Evolutionary conservation across 345 rosid genomes (phyloP).

Genomic region (Pugionium cornutum): DNA sequence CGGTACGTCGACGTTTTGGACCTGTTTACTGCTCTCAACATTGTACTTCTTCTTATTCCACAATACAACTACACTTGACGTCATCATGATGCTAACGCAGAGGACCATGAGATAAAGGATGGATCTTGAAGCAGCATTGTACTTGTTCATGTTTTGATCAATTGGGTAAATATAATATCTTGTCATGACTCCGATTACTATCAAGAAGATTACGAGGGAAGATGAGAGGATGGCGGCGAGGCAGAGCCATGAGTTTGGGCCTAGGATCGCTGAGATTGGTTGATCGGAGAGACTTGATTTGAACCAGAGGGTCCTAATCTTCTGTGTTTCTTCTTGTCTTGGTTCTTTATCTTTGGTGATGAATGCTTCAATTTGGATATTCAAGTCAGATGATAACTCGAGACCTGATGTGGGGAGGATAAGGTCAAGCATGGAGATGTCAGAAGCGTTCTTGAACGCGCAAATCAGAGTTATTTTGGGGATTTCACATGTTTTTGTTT

Average conservation of each 20-base stretch:
- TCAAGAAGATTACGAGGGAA: slow-evolving; percentile 57
- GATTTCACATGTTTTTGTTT: slow-evolving; percentile 33
- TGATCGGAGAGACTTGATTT: slow-evolving; percentile 49
- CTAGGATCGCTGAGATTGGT: slow-evolving; percentile 58
- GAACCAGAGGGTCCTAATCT: slow-evolving; percentile 51
- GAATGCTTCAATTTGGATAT: slow-evolving; percentile 61
- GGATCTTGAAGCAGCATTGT: slow-evolving; percentile 40
- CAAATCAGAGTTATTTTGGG: slow-evolving; percentile 55
- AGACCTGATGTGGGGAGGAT: slow-evolving; percentile 50
- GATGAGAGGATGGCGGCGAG: slow-evolving; percentile 66
- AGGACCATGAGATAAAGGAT: slow-evolving; percentile 49
- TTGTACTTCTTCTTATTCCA: slow-evolving; percentile 57
- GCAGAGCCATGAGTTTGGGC: slow-evolving; percentile 74
- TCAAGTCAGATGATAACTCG: slow-evolving; percentile 39
- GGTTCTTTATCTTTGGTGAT: slow-evolving; percentile 64
- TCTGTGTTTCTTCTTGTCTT: slow-evolving; percentile 13
- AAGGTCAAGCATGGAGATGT: slow-evolving; percentile 67
- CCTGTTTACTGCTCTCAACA: slow-evolving; percentile 40
- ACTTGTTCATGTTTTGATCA: slow-evolving; percentile 45
- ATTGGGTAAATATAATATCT: slow-evolving; percentile 60
- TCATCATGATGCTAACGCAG: slow-evolving; percentile 49
- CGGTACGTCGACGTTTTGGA: slow-evolving; percentile 46
- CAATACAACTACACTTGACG: slow-evolving; percentile 56
- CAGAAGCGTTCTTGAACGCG: slow-evolving; percentile 56
- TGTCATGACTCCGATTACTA: slow-evolving; percentile 57